Percentiles rank a stretch among this genome's conserved stretches.
Conservation (phyloP, 169 alveolate genomes). For the Eimeria acervulina region DNA sequence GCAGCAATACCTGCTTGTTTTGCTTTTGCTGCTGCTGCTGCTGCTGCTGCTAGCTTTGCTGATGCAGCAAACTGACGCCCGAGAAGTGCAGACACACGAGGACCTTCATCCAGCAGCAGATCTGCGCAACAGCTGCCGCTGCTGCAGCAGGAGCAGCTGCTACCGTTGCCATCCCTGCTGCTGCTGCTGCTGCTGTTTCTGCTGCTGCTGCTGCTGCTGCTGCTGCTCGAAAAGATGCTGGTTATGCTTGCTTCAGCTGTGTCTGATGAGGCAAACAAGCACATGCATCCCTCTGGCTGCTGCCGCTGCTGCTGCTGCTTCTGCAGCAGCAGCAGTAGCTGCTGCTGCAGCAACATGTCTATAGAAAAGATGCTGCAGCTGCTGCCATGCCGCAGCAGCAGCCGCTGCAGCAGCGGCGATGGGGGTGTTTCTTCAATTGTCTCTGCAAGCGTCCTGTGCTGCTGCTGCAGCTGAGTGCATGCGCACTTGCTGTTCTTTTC, state of each 20-base stretch:
- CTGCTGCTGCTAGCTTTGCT: background rate
- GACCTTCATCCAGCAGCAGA: background rate
- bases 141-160: background rate
- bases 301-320: background rate
- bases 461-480: background rate
- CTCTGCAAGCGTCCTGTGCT: background rate
- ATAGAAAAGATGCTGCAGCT: conserved; percentile 16
- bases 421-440: background rate
- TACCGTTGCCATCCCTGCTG: background rate
- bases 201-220: background rate
- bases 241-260: no score
- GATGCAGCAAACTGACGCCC: background rate
- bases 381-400: conserved; percentile 19
- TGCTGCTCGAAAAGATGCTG: no score
- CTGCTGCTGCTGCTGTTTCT: no score
- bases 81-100: conserved; percentile 1
- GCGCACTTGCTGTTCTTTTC: background rate
- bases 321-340: background rate
- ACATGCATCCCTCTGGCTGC: background rate
- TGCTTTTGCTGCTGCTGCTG: background rate
- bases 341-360: background rate
- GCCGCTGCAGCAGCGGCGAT: background rate
- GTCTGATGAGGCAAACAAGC: no score
- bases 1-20: background rate
- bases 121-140: background rate